These are phyloP conservation scores for Phytophthora syringae DNA, from an alignment of 352 stramenopile genomes.

Conservation along the genomic window DNA sequence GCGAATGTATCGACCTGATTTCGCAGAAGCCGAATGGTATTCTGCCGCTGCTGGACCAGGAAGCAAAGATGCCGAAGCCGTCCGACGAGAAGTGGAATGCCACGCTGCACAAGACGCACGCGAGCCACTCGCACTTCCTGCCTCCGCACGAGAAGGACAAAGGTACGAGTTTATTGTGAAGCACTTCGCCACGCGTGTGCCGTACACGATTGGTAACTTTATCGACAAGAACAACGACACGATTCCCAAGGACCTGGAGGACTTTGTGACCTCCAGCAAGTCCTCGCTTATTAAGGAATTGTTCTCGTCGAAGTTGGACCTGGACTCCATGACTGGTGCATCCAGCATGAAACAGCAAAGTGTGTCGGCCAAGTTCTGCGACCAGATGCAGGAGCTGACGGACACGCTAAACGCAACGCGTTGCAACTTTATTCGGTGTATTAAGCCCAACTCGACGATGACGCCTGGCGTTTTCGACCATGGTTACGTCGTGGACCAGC, in stretches of 20 bases:
- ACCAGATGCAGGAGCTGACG: slow-evolving; percentile 88
- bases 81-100: slow-evolving; percentile 89
- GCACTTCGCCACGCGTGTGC: slow-evolving; percentile 96
- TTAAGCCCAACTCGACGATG: slow-evolving; percentile 92
- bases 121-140: slow-evolving; percentile 74
- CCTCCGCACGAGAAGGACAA: slow-evolving; percentile 87
- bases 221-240: slow-evolving; percentile 98
- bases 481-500: slow-evolving; percentile 89
- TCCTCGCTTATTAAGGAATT: slow-evolving; percentile 83
- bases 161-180: slow-evolving; percentile 96
- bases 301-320: slow-evolving; percentile 69
- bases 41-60: slow-evolving; percentile 78
- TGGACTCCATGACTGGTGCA: slow-evolving; percentile 55
- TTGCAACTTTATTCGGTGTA: slow-evolving; percentile 91
- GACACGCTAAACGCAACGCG: slow-evolving; percentile 86
- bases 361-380: slow-evolving; percentile 86
- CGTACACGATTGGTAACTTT: slow-evolving; percentile 96
- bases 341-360: slow-evolving; percentile 53
- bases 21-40: slow-evolving; percentile 83
- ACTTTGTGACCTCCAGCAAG: slow-evolving; percentile 87
- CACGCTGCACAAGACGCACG: slow-evolving; percentile 82
- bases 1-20: slow-evolving; percentile 88
- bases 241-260: slow-evolving; percentile 91
- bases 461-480: slow-evolving; percentile 84
- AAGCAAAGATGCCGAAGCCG: slow-evolving; percentile 82